Percentiles rank a stretch among this genome's conserved stretches.
Conservation (phyloP, 2,329 filamentous ascomycete species). For the Paraphoma chrysanthemicola region DNA sequence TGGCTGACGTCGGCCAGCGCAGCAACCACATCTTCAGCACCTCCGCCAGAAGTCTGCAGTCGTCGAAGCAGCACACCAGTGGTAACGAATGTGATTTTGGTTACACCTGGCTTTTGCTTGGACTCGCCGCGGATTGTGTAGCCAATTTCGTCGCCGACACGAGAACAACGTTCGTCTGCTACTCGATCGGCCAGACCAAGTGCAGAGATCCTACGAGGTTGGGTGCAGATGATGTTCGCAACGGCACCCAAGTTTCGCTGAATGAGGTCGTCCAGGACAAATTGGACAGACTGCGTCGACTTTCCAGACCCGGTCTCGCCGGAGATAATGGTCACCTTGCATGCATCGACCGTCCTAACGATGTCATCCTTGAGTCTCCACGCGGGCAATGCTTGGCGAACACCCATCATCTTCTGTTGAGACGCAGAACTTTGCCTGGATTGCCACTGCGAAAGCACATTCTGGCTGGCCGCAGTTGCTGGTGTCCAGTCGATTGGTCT, state of each 20-base stretch:
- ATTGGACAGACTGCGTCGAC: conserved; percentile 95
- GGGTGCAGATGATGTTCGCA: conserved; percentile 93
- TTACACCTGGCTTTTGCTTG: conserved; percentile 71
- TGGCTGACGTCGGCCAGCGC: conserved; percentile 91
- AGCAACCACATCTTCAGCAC: conserved; percentile 78
- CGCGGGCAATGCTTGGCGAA: conserved; percentile 79
- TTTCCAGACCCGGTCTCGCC: conserved; percentile 98
- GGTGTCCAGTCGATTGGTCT: conserved; percentile 70
- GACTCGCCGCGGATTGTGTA: conserved; percentile 93
- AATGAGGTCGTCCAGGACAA: conserved; percentile 91
- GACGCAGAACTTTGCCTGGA: conserved; percentile 68
- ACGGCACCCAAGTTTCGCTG: conserved; percentile 73
- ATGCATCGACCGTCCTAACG: conserved; percentile 73
- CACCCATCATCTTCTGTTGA: conserved; percentile 76
- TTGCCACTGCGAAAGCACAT: conserved; percentile 70
- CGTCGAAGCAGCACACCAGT: conserved; percentile 90
- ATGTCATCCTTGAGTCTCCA: conserved; percentile 84
- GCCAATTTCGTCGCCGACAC: conserved; percentile 85
- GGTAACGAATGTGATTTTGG: conserved; percentile 94
- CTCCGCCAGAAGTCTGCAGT: conserved; percentile 87
- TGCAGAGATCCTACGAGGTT: conserved; percentile 92
- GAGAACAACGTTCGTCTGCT: conserved; percentile 84
- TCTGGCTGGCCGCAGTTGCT: conserved; percentile 64
- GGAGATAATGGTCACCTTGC: conserved; percentile 94
- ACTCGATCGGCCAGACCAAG: conserved; percentile 93